Evolutionary conservation across 805 yeast genomes (phyloP).

Genomic region (Ogataea neopini): DNA sequence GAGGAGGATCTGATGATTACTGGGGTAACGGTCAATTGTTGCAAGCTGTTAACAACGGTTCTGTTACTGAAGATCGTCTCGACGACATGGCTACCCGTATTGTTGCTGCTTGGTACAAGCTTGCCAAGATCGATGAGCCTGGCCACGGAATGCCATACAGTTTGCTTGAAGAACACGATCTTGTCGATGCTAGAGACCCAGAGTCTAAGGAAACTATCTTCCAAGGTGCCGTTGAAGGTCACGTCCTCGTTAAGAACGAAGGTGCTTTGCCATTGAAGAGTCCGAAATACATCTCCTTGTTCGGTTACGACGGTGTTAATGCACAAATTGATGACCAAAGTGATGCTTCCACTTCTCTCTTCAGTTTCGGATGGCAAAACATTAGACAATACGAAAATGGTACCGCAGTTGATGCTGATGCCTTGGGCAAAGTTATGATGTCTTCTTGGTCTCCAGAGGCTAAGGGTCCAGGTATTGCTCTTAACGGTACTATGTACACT

Average conservation of each 20-base stretch:
- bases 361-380: slow-evolving; percentile 11
- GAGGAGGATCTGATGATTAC: slow-evolving; percentile 38
- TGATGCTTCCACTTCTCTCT: slow-evolving; percentile 5
- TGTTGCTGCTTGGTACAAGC: slow-evolving; percentile 54
- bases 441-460: slow-evolving; percentile 6
- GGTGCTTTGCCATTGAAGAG: slow-evolving; percentile 57
- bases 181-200: slow-evolving; percentile 51
- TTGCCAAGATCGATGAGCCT: slow-evolving; percentile 40
- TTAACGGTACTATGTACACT: slow-evolving; percentile 53
- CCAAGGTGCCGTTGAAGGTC: slow-evolving; percentile 57
- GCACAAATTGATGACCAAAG: not conserved
- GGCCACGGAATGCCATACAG: slow-evolving; percentile 48
- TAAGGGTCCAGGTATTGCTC: slow-evolving; percentile 23
- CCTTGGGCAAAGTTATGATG: slow-evolving; percentile 7
- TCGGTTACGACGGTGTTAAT: slow-evolving; percentile 20
- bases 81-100: slow-evolving; percentile 65
- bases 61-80: slow-evolving; percentile 52
- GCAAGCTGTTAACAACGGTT: slow-evolving; percentile 53
- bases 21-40: slow-evolving; percentile 56
- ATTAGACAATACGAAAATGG: slow-evolving; percentile 14
- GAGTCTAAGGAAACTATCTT: slow-evolving; percentile 50
- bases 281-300: slow-evolving; percentile 42
- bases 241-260: slow-evolving; percentile 54
- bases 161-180: slow-evolving; percentile 53
- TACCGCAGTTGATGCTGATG: slow-evolving; percentile 1